A percentile compares a stretch with the other conserved stretches of the same genome.
These are phyloP conservation scores for Diospyros lotus DNA, from an alignment of 148 eudicot genomes.

Conservation along the genomic window DNA sequence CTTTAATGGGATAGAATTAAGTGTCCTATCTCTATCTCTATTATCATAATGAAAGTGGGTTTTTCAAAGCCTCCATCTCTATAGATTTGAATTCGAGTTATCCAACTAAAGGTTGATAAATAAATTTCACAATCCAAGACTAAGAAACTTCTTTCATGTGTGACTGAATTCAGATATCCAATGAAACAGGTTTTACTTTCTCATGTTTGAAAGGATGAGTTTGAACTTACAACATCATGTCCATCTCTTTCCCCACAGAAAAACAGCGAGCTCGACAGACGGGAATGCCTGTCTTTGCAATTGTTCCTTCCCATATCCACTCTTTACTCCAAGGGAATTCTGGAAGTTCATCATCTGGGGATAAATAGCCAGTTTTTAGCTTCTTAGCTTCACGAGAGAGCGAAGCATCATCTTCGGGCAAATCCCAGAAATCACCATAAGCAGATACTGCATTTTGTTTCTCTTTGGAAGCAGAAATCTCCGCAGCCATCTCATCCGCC, in stretches of 20 bases:
- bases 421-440: constrained; percentile 67
- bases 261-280: constrained; percentile 91
- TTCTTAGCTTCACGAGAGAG: constrained; percentile 52
- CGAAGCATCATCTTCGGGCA: constrained; percentile 50
- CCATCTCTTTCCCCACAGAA: constrained; percentile 77
- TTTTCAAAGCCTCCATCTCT: no score
- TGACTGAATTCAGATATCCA: not conserved
- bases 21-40: no score
- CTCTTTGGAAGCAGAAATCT: no score
- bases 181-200: no score
- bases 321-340: constrained; percentile 54
- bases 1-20: no score
- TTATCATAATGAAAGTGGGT: no score
- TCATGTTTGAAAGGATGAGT: no score
- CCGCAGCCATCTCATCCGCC: no score
- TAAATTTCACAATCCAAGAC: not conserved
- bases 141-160: not conserved
- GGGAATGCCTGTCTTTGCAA: constrained; percentile 81
- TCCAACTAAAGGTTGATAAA: not conserved
- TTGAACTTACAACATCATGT: constrained; percentile 62
- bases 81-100: no score
- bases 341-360: constrained; percentile 62
- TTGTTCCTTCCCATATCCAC: constrained; percentile 92
- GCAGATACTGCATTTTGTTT: not conserved
- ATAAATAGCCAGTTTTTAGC: constrained; percentile 42